Evolutionary conservation across 768 basidiomycete species (phyloP), one percentile per base, ranked within the genome.

Genomic region (Serendipita sp.): DNA sequence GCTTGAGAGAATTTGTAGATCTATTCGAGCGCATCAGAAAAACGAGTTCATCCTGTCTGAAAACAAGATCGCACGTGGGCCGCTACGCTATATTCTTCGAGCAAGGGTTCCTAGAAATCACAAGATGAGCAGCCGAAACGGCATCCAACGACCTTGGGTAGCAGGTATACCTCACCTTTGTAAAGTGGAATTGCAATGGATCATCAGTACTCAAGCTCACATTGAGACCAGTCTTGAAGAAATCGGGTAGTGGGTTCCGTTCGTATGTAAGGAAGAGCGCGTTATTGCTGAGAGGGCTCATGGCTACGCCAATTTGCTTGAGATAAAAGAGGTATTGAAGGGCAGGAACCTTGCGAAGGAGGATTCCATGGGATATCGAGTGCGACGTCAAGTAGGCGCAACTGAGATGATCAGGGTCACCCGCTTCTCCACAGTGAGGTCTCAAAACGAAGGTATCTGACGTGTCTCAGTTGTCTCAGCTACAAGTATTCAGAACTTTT

Each of bases 281-380:
- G 67, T 99, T 99, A 71, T 99, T 99, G 73, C 92, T 96, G 50
- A 99, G 74, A 2, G 96, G 96, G 69, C 90, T 93, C 96, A 99
- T 99, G 1, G 96, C 96, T 17, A 99, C 81, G 31, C 96, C 95
- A 65, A 98, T 97, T 75, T 98, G 96, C 74, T 91, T 94, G 66
- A 99, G 79, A 72, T 98, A 99, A 75, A 93, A 99, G 14, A 99
- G 81, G 71, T 99, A 99, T 70, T 95, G 92, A 50, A 99, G 75
- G 1, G 94, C 94, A 0, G 96, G 96, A 3, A 99, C 95, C 73
- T 99, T 99, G 64, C 96, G 87, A 7, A 99, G 81, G 20, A 97
- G 78, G 72, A 99, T 99, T n/a, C 96, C 96, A 69, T 99, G 96
- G 9, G 96, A 97, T 70, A 99, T 98, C 0, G 94, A 97, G 70